A percentile compares a stretch with the other conserved stretches of the same genome.
phyloP scores from a whole-genome alignment of 257 asterid species.

The Oldenlandia corymbosa region DNA sequence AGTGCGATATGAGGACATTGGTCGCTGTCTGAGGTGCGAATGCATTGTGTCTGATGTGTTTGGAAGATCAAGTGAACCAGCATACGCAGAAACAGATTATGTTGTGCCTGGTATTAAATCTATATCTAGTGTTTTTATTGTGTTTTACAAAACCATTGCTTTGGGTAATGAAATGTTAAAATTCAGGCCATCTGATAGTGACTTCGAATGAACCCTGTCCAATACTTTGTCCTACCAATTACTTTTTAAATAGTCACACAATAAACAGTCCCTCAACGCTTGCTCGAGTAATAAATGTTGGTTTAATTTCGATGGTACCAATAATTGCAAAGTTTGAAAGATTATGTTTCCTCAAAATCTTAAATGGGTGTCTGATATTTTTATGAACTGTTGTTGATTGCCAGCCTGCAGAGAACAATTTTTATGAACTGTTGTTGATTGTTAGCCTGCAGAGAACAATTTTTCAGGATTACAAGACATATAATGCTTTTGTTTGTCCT shows the following conservation, averaged over 20 bases:
- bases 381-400: not conserved
- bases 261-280: not conserved
- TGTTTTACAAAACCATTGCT: not conserved
- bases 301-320: not conserved
- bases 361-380: not conserved
- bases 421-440: not conserved
- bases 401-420: not conserved
- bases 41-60: conserved; percentile 82
- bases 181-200: not conserved
- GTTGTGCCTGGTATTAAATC: conserved; percentile 68
- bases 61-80: conserved; percentile 86
- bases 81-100: conserved; percentile 67
- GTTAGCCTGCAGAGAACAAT: not conserved
- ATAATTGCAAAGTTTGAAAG: not conserved
- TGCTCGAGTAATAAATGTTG: not conserved
- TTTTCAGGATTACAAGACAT: not conserved
- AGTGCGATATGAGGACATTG: conserved; percentile 85
- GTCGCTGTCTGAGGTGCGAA: conserved; percentile 82
- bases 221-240: not conserved
- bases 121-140: not conserved
- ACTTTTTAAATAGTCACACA: not conserved
- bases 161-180: not conserved
- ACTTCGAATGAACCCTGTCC: not conserved
- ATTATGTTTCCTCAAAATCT: not conserved
- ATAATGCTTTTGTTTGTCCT: not conserved